Percentiles rank a stretch among this genome's conserved stretches.
These are phyloP conservation scores for Sphagnum tenellum DNA, from an alignment of 225 moss, liverwort and hornwort genomes.

Conservation along the genomic window DNA sequence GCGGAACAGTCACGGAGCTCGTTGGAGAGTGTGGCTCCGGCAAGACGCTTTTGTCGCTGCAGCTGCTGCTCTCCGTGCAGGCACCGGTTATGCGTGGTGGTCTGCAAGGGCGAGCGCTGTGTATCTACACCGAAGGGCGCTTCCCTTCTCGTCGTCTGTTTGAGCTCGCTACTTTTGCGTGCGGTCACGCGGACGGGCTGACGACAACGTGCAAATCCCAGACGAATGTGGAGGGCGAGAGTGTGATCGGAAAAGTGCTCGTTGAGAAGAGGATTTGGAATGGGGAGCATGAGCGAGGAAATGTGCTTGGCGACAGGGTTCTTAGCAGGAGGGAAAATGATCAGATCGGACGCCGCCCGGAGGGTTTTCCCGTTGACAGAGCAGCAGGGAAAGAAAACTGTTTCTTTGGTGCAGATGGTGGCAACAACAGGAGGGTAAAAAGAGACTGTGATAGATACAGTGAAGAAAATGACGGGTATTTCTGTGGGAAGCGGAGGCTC, in stretches of 20 bases:
- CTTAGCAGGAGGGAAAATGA: too few species aligned
- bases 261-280: background rate
- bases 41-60: constrained; percentile 38
- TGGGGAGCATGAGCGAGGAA: too few species aligned
- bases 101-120: constrained; percentile 32
- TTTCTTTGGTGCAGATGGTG: too few species aligned
- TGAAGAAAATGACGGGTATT: too few species aligned
- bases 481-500: background rate
- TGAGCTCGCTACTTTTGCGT: constrained; percentile 16
- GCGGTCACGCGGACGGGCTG: constrained; percentile 1
- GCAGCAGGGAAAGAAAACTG: too few species aligned
- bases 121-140: constrained; percentile 34
- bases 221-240: background rate
- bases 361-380: too few species aligned
- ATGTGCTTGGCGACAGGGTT: too few species aligned
- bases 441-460: too few species aligned
- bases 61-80: constrained; percentile 31
- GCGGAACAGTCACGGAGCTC: constrained; percentile 33
- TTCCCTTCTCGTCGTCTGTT: constrained; percentile 27
- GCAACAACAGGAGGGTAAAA: too few species aligned
- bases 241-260: background rate
- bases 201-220: background rate
- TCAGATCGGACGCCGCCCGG: too few species aligned
- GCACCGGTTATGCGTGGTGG: constrained; percentile 20
- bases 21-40: constrained; percentile 31